A percentile compares a stretch with the other conserved stretches of the same genome.
Conservation (phyloP, 768 basidiomycete genomes). For the Fistulinella prunicolor region DNA sequence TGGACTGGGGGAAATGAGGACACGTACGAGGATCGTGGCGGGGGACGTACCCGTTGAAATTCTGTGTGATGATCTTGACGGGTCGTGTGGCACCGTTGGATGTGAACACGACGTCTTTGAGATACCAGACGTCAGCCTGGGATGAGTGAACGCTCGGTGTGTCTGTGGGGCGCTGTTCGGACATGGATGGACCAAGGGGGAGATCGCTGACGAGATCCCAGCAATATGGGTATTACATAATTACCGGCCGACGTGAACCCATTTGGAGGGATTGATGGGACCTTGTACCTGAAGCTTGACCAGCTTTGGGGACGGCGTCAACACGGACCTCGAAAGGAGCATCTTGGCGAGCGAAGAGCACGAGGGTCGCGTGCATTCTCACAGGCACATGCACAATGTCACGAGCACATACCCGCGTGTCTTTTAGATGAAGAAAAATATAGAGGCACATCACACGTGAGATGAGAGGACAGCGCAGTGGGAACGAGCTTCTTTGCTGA, state of each 20-base stretch:
- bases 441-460: neutral
- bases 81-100: constrained; percentile 27
- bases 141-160: constrained; percentile 22
- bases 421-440: neutral
- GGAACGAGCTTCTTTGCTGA: neutral
- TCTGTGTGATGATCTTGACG: constrained; percentile 74
- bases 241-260: neutral
- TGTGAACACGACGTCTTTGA: constrained; percentile 63
- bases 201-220: neutral
- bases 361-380: neutral
- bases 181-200: constrained; percentile 7
- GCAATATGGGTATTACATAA: neutral
- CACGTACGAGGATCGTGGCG: too few relatives aligned
- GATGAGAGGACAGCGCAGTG: neutral
- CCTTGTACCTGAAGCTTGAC: neutral
- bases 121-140: constrained; percentile 66
- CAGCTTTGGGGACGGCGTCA: too few relatives aligned
- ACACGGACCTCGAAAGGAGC: neutral
- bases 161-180: constrained; percentile 14
- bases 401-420: neutral
- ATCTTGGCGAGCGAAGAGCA: neutral
- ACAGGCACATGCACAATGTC: neutral
- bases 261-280: neutral
- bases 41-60: constrained; percentile 70
- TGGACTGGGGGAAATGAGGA: constrained; percentile 47